Base-by-base conservation (phyloP, 2,329 filamentous ascomycete genomes). In the Parastagonospora nodorum region DNA sequence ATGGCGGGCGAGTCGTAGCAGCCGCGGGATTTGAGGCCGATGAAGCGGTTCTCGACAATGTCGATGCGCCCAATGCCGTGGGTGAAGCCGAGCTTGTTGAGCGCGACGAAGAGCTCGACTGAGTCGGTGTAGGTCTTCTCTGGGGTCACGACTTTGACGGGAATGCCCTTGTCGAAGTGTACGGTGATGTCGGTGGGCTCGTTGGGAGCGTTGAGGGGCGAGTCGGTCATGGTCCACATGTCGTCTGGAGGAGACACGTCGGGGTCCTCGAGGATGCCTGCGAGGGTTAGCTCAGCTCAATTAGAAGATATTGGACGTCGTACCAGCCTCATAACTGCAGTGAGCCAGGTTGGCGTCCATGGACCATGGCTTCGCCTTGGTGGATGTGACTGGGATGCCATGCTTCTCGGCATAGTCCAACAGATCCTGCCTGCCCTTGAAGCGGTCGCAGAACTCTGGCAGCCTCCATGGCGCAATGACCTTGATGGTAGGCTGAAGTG, bases 21-120 rank as follows among this genome's bases (percentile, higher is more conserved):
- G 65, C 89, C 89, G 66, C 89, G 85, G 61, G 83, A 87, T 80
- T 92, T 92, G 65, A 92, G 81, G 57, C 89, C 89, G 68, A 90
- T 88, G 79, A 88, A 90, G 46, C 89, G 83, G 78, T 89, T 89
- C 73, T 91, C 88, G 54, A 92, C 89, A 69, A 93, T 93, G 74
- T 93, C 89, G 60, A 93, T 87, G 67, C 90, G 81, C 66, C 89
- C 90, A 61, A 93, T 84, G 71, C 90, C 90, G 77, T 91, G 80
- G 58, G 79, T 82, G 72, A 84, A 82, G 58, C 84, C 90, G 58
- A 93, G 87, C 51, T 83, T 78, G 77, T 92, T 92, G 63, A 85
- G 80, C 48, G 83, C 81, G 54, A 85, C 78, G 80, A 93, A 93
- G 50, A 93, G 79, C 68, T 88, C 86, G 48, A 90, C 81, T 5